Evolutionary conservation across 2,329 filamentous ascomycete species (phyloP).

Genomic region (Aspergillus pseudotamarii): DNA sequence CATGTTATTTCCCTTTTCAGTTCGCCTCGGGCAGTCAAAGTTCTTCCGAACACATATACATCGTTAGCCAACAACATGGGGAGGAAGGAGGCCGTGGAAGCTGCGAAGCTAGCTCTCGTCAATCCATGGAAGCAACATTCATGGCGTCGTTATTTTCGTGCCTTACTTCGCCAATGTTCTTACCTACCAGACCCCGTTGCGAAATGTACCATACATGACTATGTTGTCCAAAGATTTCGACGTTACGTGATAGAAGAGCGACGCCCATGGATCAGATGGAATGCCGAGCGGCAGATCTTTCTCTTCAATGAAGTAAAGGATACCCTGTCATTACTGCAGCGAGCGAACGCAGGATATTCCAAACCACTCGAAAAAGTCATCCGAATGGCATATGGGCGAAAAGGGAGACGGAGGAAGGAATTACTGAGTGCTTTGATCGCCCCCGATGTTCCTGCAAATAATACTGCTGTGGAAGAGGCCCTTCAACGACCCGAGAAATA

Average conservation of each 20-base stretch:
- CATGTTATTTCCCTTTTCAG: conserved; percentile 23
- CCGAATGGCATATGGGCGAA: conserved; percentile 59
- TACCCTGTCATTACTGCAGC: conserved; percentile 47
- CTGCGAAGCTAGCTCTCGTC: not conserved
- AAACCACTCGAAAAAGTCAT: conserved; percentile 56
- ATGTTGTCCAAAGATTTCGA: conserved; percentile 54
- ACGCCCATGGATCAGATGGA: conserved; percentile 19
- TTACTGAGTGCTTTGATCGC: conserved; percentile 45
- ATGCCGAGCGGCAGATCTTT: conserved; percentile 21
- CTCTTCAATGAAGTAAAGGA: conserved; percentile 34
- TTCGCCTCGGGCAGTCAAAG: not conserved
- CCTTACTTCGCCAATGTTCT: conserved; percentile 60
- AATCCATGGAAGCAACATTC: conserved; percentile 5
- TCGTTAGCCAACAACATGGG: not conserved
- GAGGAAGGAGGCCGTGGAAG: not conserved
- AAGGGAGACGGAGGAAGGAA: conserved; percentile 54
- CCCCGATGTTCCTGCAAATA: conserved; percentile 28
- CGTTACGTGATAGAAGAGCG: conserved; percentile 33
- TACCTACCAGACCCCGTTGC: conserved; percentile 63
- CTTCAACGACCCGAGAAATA: conserved; percentile 22
- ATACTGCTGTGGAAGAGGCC: conserved; percentile 22
- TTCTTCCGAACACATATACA: not conserved
- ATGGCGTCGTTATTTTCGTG: conserved; percentile 55
- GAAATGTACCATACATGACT: conserved; percentile 51
- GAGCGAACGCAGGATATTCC: conserved; percentile 60